Evolutionary conservation across 148 eudicot species (phyloP).

Genomic region (Heliamphora exappendiculata): DNA sequence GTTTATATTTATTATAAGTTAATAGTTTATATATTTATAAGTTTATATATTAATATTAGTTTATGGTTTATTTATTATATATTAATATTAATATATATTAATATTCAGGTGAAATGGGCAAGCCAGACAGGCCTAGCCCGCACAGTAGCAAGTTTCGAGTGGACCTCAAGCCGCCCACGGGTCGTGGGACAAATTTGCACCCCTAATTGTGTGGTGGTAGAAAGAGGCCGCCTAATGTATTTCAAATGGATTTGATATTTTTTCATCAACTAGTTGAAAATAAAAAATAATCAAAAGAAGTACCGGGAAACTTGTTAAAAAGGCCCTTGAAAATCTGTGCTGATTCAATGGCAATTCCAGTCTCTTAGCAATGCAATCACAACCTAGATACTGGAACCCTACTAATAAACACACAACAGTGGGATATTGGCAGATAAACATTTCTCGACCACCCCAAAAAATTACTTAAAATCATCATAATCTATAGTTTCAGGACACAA

Average conservation of each 20-base stretch:
- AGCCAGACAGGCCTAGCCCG: too few species aligned
- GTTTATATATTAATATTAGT: too few species aligned
- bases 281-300: too few species aligned
- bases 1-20: too few species aligned
- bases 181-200: too few species aligned
- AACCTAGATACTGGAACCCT: not conserved
- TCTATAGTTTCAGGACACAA: slow-evolving; percentile 26
- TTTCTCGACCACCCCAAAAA: not conserved
- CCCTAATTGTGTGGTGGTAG: too few species aligned
- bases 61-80: too few species aligned
- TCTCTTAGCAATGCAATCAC: not conserved
- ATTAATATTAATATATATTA: too few species aligned
- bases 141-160: too few species aligned
- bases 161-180: too few species aligned
- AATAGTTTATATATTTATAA: too few species aligned
- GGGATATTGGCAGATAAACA: not conserved
- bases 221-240: not conserved
- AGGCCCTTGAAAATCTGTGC: not conserved
- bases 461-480: slow-evolving; percentile 42
- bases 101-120: too few species aligned
- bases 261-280: not conserved
- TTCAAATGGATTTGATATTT: not conserved
- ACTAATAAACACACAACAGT: not conserved
- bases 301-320: not conserved
- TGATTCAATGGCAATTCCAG: not conserved